These are phyloP conservation scores for Raffaelea arxii DNA, from an alignment of 2,329 filamentous ascomycete species.

Conservation along the genomic window DNA sequence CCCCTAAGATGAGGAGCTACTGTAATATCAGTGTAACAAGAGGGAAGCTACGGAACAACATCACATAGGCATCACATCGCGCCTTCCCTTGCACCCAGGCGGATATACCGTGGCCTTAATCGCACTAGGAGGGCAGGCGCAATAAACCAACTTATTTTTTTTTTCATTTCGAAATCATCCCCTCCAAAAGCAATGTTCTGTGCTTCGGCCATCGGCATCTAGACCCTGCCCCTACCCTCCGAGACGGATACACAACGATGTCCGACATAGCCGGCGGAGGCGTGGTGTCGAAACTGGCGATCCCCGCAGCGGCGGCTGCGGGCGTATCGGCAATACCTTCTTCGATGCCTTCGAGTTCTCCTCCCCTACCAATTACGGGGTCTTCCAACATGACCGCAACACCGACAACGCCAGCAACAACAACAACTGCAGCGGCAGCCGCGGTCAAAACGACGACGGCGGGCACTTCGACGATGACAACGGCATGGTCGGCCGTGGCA, in stretches of 20 bases:
- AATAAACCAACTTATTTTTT: no score
- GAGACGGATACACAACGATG: neutral
- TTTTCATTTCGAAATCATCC: neutral
- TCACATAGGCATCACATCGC: neutral
- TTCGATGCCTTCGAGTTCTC: neutral
- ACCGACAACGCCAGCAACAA: neutral
- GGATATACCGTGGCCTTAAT: neutral
- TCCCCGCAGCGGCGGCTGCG: neutral
- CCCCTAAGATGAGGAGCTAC: neutral
- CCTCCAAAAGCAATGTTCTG: no score
- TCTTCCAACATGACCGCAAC: neutral
- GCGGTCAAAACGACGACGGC: neutral
- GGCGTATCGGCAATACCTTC: neutral
- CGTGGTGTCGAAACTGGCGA: neutral
- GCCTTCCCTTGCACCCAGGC: neutral
- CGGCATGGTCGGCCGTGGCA: constrained; percentile 44
- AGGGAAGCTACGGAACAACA: neutral
- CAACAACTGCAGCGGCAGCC: neutral
- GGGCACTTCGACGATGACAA: neutral
- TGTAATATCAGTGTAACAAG: neutral
- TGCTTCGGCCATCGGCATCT: no score
- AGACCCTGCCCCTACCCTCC: no score
- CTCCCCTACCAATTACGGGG: no score
- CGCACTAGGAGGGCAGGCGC: no score
- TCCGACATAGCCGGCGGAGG: neutral